Evolutionary conservation across 805 yeast genomes (phyloP).

Genomic region (Kodamaea jinghongensis): DNA sequence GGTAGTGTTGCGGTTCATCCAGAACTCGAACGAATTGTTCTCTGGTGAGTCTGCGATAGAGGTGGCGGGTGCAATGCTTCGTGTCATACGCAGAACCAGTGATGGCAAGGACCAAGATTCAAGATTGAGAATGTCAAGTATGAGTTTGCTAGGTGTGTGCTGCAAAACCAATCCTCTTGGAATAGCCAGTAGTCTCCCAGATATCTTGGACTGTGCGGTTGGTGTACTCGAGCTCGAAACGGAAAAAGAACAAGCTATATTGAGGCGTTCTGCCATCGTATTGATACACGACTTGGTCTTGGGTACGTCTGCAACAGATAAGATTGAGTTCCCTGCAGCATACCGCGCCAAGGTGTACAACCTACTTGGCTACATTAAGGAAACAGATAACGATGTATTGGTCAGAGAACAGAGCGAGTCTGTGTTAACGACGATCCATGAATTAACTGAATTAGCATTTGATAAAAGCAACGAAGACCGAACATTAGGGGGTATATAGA

Average conservation of each 20-base stretch:
- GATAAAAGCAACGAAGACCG: constrained; percentile 3
- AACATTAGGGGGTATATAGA: background rate
- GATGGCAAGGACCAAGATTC: constrained; percentile 43
- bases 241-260: constrained; percentile 43
- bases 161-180: constrained; percentile 60
- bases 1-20: constrained; percentile 61
- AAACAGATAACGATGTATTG: constrained; percentile 54
- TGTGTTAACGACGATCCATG: constrained; percentile 33
- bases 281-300: constrained; percentile 58
- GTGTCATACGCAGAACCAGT: constrained; percentile 29
- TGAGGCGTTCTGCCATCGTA: constrained; percentile 76
- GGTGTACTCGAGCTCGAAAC: constrained; percentile 69
- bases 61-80: constrained; percentile 45
- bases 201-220: constrained; percentile 70
- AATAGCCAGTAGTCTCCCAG: constrained; percentile 44
- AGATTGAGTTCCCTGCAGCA: constrained; percentile 48
- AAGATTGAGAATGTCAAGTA: constrained; percentile 76
- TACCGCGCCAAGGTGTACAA: constrained; percentile 44
- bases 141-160: constrained; percentile 77
- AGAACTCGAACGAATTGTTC: constrained; percentile 46
- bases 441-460: constrained; percentile 18
- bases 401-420: constrained; percentile 55
- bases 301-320: constrained; percentile 45
- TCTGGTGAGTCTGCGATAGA: constrained; percentile 40
- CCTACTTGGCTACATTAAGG: constrained; percentile 42